Conservation (phyloP, 225 moss, liverwort and hornwort genomes). For the Straminergon stramineum region DNA sequence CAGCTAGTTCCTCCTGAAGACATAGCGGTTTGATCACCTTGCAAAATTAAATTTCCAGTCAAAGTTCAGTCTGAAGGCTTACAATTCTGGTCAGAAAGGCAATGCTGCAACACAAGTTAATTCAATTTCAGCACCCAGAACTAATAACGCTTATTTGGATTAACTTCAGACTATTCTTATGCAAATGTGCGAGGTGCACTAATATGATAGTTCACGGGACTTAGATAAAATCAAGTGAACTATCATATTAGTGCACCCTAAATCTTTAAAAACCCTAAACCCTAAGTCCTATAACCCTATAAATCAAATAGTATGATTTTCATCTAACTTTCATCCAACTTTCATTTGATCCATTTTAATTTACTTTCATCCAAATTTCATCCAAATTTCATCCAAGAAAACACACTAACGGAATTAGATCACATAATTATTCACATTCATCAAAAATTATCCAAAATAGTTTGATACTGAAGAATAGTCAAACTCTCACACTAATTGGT, state of each 20-base stretch:
- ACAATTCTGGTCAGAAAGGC: not conserved
- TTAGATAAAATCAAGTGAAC: not conserved
- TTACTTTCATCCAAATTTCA: not conserved
- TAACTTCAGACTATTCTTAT: too few species aligned
- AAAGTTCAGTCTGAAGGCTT: not conserved
- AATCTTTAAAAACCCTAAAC: too few species aligned
- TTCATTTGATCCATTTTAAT: not conserved
- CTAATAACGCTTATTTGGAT: not conserved
- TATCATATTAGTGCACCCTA: too few species aligned
- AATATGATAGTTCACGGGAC: not conserved
- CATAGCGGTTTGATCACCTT: not conserved
- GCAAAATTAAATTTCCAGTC: not conserved
- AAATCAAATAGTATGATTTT: not conserved
- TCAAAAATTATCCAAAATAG: not conserved
- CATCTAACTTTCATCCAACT: not conserved
- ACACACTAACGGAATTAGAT: not conserved
- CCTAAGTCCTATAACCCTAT: too few species aligned
- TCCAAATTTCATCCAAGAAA: not conserved
- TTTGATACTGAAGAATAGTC: accelerated
- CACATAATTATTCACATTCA: not conserved
- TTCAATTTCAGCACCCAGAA: not conserved
- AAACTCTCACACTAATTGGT: not conserved
- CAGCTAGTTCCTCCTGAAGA: not conserved
- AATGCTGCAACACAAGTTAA: not conserved
- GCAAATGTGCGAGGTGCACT: not conserved